Percentiles rank a stretch among this genome's conserved stretches.
These are phyloP conservation scores for Gracilaria gracilis DNA, from an alignment of 23 red algal species.

Conservation along the genomic window DNA sequence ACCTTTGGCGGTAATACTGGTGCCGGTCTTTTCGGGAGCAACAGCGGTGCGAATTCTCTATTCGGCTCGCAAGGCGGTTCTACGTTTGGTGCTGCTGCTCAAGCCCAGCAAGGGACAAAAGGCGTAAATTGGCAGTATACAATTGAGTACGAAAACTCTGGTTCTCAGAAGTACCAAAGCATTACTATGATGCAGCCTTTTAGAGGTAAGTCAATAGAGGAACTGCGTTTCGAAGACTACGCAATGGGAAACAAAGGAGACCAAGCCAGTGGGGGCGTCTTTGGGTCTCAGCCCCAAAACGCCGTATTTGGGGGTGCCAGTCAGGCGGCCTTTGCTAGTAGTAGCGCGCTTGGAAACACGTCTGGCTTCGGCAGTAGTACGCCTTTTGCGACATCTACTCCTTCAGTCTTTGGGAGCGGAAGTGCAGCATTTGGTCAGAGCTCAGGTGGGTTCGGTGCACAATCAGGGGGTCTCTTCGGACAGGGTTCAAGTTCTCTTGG, in stretches of 20 bases:
- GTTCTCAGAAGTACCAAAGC: slow-evolving; percentile 53
- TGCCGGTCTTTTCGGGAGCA: slow-evolving; percentile 27
- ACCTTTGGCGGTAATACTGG: slow-evolving; percentile 22
- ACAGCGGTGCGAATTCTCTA: slow-evolving; percentile 3
- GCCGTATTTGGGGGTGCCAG: slow-evolving; percentile 47
- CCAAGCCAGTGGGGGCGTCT: slow-evolving; percentile 32
- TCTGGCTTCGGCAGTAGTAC: slow-evolving; percentile 49
- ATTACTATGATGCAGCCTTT: slow-evolving; percentile 78
- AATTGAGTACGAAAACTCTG: slow-evolving; percentile 46
- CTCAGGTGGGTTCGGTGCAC: slow-evolving; percentile 37
- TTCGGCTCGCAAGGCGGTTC: slow-evolving; percentile 30
- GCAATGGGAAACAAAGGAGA: slow-evolving; percentile 59
- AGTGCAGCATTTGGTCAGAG: slow-evolving; percentile 50
- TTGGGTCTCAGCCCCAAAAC: slow-evolving; percentile 33
- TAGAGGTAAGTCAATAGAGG: slow-evolving; percentile 65
- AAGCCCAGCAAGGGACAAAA: slow-evolving; percentile 32
- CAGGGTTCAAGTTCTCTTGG: slow-evolving; percentile 19
- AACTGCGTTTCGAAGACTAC: slow-evolving; percentile 81
- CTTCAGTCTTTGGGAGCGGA: slow-evolving; percentile 16
- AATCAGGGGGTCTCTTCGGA: slow-evolving; percentile 21
- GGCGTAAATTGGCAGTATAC: slow-evolving; percentile 57
- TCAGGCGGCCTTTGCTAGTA: slow-evolving; percentile 39
- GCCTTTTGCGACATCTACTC: slow-evolving; percentile 16
- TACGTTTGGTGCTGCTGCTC: slow-evolving; percentile 26
- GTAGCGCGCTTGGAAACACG: slow-evolving; percentile 42